A percentile compares a stretch with the other conserved stretches of the same genome.
phyloP scores from a whole-genome alignment of 495 filamentous ascomycete genomes.

The Penicillium manginii region DNA sequence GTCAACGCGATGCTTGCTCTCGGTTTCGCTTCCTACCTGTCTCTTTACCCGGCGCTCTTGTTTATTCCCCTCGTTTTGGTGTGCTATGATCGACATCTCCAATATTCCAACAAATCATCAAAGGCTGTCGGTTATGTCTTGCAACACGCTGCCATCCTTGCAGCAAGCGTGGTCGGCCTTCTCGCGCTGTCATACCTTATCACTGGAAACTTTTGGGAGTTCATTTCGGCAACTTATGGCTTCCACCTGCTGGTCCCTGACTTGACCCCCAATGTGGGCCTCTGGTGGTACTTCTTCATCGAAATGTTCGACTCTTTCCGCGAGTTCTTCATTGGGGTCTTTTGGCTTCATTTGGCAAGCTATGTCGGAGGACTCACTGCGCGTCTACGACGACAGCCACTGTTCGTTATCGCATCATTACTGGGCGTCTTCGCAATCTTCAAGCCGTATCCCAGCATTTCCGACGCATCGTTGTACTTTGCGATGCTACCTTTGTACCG shows the following conservation, averaged over 20 bases:
- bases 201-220: constrained; percentile 80
- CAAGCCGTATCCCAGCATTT: constrained; percentile 93
- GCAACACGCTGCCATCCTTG: constrained; percentile 50
- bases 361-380: constrained; percentile 86
- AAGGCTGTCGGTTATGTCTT: constrained; percentile 51
- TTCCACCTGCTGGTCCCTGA: constrained; percentile 90
- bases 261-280: constrained; percentile 89
- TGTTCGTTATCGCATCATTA: constrained; percentile 81
- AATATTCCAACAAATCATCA: constrained; percentile 23
- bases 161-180: constrained; percentile 55
- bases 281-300: constrained; percentile 99
- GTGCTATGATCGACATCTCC: constrained; percentile 68
- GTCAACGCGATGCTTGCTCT: constrained; percentile 84
- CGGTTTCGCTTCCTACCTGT: constrained; percentile 85
- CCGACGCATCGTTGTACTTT: constrained; percentile 82
- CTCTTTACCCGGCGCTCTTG: constrained; percentile 86
- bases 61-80: constrained; percentile 82
- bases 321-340: constrained; percentile 94
- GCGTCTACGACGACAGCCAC: constrained; percentile 77
- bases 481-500: constrained; percentile 84
- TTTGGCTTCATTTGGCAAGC: constrained; percentile 90
- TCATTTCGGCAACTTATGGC: constrained; percentile 86
- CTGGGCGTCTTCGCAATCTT: constrained; percentile 90
- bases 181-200: constrained; percentile 74
- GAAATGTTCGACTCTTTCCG: constrained; percentile 99